A percentile compares a stretch with the other conserved stretches of the same genome.
These are phyloP conservation scores for Aristolochia contorta DNA, from an alignment of 164 flowering plant species.

Conservation along the genomic window DNA sequence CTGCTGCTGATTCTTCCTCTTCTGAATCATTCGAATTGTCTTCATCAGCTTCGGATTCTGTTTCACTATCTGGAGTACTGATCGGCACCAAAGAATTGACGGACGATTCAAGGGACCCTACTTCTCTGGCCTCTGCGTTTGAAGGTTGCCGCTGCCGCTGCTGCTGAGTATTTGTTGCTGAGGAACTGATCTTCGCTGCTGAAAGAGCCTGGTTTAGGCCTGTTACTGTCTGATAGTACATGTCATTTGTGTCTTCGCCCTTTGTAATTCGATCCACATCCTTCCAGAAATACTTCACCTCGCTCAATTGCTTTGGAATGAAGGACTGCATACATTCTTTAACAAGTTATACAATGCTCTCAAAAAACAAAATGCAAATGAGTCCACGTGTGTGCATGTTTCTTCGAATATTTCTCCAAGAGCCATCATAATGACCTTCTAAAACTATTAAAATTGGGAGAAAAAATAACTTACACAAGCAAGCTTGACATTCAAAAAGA, in stretches of 20 bases:
- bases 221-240: conserved; percentile 75
- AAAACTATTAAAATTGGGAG: too few species aligned
- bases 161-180: conserved; percentile 7
- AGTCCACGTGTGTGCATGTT: too few species aligned
- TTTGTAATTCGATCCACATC: conserved; percentile 65
- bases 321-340: conserved; percentile 36
- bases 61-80: conserved; percentile 15
- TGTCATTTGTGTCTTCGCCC: conserved; percentile 65
- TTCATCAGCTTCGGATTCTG: conserved; percentile 38
- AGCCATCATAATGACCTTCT: too few species aligned
- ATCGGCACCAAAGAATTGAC: not conserved
- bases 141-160: conserved; percentile 13
- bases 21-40: conserved; percentile 31
- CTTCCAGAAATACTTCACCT: conserved; percentile 66
- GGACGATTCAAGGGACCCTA: not conserved
- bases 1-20: conserved; percentile 19
- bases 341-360: not conserved
- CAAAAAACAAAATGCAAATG: too few species aligned
- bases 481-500: too few species aligned
- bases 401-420: too few species aligned
- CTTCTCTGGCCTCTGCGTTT: conserved; percentile 5
- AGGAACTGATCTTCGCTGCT: conserved; percentile 14
- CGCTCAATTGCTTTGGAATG: conserved; percentile 74
- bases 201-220: conserved; percentile 66
- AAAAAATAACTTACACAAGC: too few species aligned